Percentiles rank a stretch among this genome's conserved stretches.
Evolutionary conservation across 306 rosid species (phyloP).

Genomic region (Begonia loranthoides): DNA sequence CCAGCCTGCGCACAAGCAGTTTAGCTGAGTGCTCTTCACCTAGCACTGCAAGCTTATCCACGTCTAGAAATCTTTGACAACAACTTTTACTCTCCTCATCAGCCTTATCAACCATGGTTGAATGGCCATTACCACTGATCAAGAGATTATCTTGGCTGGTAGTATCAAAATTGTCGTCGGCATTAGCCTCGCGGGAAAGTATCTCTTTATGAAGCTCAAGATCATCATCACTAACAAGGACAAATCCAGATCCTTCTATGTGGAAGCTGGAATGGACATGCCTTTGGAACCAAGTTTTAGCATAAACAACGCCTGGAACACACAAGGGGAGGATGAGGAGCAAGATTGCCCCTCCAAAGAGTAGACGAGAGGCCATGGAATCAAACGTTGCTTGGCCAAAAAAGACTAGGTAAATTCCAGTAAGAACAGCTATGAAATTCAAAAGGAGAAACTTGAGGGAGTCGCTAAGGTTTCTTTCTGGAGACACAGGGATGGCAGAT

Average conservation of each 20-base stretch:
- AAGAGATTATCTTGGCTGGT: conserved; percentile 4
- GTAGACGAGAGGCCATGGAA: conserved; percentile 24
- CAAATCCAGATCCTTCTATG: conserved; percentile 36
- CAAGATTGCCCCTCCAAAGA: conserved; percentile 54
- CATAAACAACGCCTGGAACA: conserved; percentile 69
- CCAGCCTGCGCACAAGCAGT: conserved; percentile 37
- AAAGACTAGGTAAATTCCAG: conserved; percentile 73
- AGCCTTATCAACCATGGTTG: neutral
- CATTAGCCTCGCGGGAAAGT: conserved; percentile 29
- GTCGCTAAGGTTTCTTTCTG: conserved; percentile 47
- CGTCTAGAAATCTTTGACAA: conserved; percentile 23
- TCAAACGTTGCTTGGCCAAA: conserved; percentile 39
- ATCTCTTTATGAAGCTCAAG: conserved; percentile 91
- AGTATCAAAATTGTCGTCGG: conserved; percentile 7
- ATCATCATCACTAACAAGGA: conserved; percentile 70
- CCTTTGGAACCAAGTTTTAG: conserved; percentile 48
- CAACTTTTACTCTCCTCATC: conserved; percentile 14
- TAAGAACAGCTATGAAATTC: conserved; percentile 59
- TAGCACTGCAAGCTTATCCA: conserved; percentile 55
- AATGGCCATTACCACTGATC: neutral
- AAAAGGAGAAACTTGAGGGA: conserved; percentile 55
- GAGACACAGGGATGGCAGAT: conserved; percentile 43
- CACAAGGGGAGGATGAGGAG: conserved; percentile 54
- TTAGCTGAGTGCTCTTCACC: conserved; percentile 76
- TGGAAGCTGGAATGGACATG: conserved; percentile 39